Conservation (phyloP, 139 green algal species). For the Tetradesmus lagerheimii region DNA sequence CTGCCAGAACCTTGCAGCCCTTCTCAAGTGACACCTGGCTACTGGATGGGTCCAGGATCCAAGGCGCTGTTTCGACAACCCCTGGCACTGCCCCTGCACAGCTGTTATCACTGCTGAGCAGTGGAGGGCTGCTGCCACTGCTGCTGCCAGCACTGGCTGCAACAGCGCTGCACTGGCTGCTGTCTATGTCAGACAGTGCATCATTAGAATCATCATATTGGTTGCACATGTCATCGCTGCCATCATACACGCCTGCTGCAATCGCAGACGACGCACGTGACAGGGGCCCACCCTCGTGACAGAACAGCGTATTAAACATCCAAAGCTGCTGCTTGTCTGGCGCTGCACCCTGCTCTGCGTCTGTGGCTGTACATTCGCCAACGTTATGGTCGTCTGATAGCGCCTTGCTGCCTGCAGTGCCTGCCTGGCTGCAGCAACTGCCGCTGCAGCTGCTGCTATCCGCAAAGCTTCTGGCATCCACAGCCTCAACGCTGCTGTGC, state of each 20-base stretch:
- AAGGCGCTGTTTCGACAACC: neutral
- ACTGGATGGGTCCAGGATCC: too few relatives aligned
- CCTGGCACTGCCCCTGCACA: neutral
- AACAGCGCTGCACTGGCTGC: neutral
- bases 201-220: neutral
- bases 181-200: neutral
- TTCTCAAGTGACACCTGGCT: too few relatives aligned
- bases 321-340: constrained; percentile 2
- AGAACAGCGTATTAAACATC: constrained; percentile 31
- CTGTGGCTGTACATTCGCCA: neutral
- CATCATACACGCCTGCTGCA: neutral
- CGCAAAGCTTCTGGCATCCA: neutral
- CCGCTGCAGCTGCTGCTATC: neutral
- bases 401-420: neutral
- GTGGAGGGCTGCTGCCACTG: neutral
- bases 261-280: neutral
- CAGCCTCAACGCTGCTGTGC: neutral
- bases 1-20: too few relatives aligned
- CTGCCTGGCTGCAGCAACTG: neutral
- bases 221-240: constrained; percentile 12
- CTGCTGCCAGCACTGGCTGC: neutral
- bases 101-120: neutral
- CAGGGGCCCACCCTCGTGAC: neutral
- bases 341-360: neutral
- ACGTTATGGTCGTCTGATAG: neutral